These are phyloP conservation scores for Meredithiella fracta DNA, from an alignment of 2,329 filamentous ascomycete genomes.

Conservation along the genomic window DNA sequence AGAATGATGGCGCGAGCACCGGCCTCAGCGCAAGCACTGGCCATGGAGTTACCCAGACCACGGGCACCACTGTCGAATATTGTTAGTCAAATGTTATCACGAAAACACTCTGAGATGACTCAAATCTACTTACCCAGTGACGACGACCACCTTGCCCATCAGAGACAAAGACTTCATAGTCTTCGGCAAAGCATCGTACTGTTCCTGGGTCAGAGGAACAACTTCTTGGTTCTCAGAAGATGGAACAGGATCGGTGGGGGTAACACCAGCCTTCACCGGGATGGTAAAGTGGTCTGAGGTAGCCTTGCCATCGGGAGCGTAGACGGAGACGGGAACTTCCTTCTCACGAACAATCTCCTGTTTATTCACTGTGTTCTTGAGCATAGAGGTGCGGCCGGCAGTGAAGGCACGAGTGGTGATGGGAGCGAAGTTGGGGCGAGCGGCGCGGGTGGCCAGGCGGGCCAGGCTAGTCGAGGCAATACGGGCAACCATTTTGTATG, in stretches of 20 bases:
- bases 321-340: constrained; percentile 40
- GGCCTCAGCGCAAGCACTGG: constrained; percentile 58
- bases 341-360: constrained; percentile 40
- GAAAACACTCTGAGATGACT: background rate
- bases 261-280: constrained; percentile 31
- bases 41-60: constrained; percentile 66
- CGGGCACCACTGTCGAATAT: constrained; percentile 44
- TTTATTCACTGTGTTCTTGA: constrained; percentile 22
- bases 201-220: constrained; percentile 34
- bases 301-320: constrained; percentile 28
- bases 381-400: background rate
- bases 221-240: constrained; percentile 31
- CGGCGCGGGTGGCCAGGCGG: constrained; percentile 16
- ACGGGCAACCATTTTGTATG: constrained; percentile 19
- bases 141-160: constrained; percentile 52
- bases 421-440: constrained; percentile 21
- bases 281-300: constrained; percentile 38
- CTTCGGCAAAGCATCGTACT: constrained; percentile 40
- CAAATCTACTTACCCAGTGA: constrained; percentile 44
- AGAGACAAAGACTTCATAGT: constrained; percentile 55
- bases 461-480: constrained; percentile 19
- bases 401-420: constrained; percentile 10
- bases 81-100: background rate
- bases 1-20: constrained; percentile 59
- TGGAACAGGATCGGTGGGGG: constrained; percentile 26